Percentiles rank a stretch among this genome's conserved stretches.
Conservation (phyloP, 106 monocot species). For the Vanilla planifolia region DNA sequence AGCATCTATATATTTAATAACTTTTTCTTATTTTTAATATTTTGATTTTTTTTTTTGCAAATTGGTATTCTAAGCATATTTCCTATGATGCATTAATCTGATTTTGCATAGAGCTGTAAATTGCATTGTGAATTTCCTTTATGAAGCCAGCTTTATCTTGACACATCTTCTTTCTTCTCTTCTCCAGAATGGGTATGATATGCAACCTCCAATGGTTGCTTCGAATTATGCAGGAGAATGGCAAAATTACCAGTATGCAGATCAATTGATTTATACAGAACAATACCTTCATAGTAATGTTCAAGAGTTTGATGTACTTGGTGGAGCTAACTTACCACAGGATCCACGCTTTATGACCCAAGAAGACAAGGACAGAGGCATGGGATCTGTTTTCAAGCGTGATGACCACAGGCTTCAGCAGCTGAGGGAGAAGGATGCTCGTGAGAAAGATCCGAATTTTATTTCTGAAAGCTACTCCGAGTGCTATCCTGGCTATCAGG, state of each 20-base stretch:
- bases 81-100: too few relatives aligned
- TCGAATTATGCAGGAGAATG: slow-evolving; percentile 81
- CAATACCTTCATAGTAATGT: slow-evolving; percentile 69
- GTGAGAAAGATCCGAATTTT: slow-evolving; percentile 96
- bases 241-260: slow-evolving; percentile 74
- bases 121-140: too few relatives aligned
- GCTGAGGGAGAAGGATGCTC: slow-evolving; percentile 88
- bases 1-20: background rate
- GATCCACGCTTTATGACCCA: slow-evolving; percentile 91
- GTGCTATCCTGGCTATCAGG: slow-evolving; percentile 98
- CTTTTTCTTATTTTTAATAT: background rate
- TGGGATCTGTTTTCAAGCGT: slow-evolving; percentile 97
- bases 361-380: slow-evolving; percentile 86
- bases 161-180: slow-evolving; percentile 1
- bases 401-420: slow-evolving; percentile 93
- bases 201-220: slow-evolving; percentile 68
- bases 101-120: too few relatives aligned
- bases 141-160: background rate
- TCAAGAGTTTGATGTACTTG: slow-evolving; percentile 52
- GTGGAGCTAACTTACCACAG: slow-evolving; percentile 32
- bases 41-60: too few relatives aligned
- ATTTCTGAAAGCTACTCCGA: slow-evolving; percentile 98
- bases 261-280: slow-evolving; percentile 67
- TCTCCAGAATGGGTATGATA: slow-evolving; percentile 79
- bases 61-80: too few relatives aligned